Conservation (phyloP, 805 yeast species). For the Naumovozyma baii region DNA sequence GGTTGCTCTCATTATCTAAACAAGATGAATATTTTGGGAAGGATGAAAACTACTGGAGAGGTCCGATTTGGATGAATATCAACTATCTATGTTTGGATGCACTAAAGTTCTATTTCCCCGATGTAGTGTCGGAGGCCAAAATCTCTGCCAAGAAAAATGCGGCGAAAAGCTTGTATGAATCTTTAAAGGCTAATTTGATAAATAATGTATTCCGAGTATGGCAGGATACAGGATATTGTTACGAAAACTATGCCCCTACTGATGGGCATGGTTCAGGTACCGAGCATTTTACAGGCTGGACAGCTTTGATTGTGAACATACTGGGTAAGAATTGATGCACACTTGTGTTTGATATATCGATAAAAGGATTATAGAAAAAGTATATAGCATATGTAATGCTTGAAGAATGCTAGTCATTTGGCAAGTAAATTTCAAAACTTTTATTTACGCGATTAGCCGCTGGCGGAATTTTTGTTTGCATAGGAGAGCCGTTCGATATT, state of each 20-base stretch:
- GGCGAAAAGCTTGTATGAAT: conserved; percentile 43
- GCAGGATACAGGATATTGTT: conserved; percentile 67
- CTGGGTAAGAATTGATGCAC: conserved; percentile 36
- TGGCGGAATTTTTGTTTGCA: neutral
- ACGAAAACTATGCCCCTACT: conserved; percentile 80
- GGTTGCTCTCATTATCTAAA: conserved; percentile 73
- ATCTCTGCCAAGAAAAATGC: conserved; percentile 15
- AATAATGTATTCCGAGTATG: conserved; percentile 61
- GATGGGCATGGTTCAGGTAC: conserved; percentile 75
- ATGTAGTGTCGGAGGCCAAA: conserved; percentile 15
- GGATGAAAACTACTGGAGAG: conserved; percentile 92
- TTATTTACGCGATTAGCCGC: neutral
- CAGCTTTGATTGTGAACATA: conserved; percentile 68
- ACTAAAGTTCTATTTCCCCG: conserved; percentile 44
- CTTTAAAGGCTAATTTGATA: conserved; percentile 59
- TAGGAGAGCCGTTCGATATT: no score
- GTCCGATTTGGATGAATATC: conserved; percentile 87
- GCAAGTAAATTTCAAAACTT: no score
- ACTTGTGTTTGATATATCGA: no score
- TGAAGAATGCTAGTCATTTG: no score
- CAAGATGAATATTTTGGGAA: conserved; percentile 55
- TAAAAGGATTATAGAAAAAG: no score
- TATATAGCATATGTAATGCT: no score
- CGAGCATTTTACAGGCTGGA: conserved; percentile 91
- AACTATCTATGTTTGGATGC: conserved; percentile 75